These are phyloP conservation scores for Annulohypoxylon nitens DNA, from an alignment of 495 filamentous ascomycete genomes.

Conservation along the genomic window DNA sequence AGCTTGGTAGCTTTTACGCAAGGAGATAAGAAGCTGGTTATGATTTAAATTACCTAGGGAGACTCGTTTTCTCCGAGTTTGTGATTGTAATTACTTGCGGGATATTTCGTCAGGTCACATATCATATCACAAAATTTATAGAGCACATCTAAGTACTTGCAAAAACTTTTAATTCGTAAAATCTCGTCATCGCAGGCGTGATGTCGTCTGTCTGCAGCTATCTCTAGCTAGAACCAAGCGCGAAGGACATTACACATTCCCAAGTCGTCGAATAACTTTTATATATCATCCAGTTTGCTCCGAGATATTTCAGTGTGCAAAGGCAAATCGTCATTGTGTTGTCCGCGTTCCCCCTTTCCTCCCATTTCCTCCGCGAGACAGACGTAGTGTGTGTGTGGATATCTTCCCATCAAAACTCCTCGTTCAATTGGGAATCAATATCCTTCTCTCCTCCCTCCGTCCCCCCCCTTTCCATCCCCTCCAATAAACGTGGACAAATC, in stretches of 20 bases:
- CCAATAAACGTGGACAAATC: neutral
- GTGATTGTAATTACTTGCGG: no score
- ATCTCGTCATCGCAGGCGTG: constrained; percentile 40
- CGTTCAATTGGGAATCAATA: constrained; percentile 7
- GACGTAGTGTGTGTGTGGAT: neutral
- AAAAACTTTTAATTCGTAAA: constrained; percentile 31
- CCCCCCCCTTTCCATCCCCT: constrained; percentile 2
- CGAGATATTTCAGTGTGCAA: constrained; percentile 15
- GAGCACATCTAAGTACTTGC: neutral
- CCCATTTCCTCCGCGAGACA: constrained; percentile 3
- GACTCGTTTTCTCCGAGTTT: no score
- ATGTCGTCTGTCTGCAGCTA: constrained; percentile 27
- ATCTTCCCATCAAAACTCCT: constrained; percentile 19
- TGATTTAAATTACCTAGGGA: no score
- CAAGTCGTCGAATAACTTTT: constrained; percentile 14
- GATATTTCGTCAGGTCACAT: neutral
- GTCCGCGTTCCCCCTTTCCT: neutral
- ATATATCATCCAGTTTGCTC: constrained; percentile 11
- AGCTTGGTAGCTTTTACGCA: no score
- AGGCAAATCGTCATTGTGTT: constrained; percentile 15
- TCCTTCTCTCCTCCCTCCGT: neutral
- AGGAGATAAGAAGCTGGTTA: no score
- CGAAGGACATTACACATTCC: constrained; percentile 29
- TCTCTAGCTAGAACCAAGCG: constrained; percentile 11
- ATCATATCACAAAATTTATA: neutral